A percentile compares a stretch with the other conserved stretches of the same genome.
These are phyloP conservation scores for Rhynchosporium agropyri DNA, from an alignment of 2,329 filamentous ascomycete species.

Conservation along the genomic window DNA sequence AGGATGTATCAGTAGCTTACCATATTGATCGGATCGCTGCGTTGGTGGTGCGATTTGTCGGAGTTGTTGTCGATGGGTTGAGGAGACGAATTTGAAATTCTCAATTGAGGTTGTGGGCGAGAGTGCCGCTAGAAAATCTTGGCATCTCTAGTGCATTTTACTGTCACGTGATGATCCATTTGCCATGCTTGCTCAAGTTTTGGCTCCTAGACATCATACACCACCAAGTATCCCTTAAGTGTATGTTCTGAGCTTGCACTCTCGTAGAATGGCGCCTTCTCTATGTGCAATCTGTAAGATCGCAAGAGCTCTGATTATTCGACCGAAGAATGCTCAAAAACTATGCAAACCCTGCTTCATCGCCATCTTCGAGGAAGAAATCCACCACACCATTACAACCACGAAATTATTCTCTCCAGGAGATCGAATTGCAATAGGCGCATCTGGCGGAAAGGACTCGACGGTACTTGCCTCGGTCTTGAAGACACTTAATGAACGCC, in stretches of 20 bases:
- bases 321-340: slow-evolving; percentile 93
- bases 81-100: slow-evolving; percentile 14
- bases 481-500: slow-evolving; percentile 89
- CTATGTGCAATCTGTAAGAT: slow-evolving; percentile 76
- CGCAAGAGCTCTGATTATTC: slow-evolving; percentile 82
- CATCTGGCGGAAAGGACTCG: slow-evolving; percentile 95
- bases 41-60: slow-evolving; percentile 25
- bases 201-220: background rate
- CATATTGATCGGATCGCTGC: slow-evolving; percentile 53
- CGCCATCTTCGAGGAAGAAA: slow-evolving; percentile 83
- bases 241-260: background rate
- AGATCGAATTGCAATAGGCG: slow-evolving; percentile 90
- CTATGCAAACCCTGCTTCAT: slow-evolving; percentile 91
- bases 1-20: slow-evolving; percentile 55
- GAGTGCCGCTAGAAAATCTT: slow-evolving; percentile 21
- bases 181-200: slow-evolving; percentile 19
- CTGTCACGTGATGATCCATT: slow-evolving; percentile 10
- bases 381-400: slow-evolving; percentile 87
- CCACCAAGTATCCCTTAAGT: background rate
- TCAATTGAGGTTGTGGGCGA: slow-evolving; percentile 9
- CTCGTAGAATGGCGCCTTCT: slow-evolving; percentile 65
- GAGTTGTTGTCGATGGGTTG: slow-evolving; percentile 23
- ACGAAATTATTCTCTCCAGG: slow-evolving; percentile 80
- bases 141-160: background rate
- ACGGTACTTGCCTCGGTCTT: slow-evolving; percentile 93